phyloP scores from a whole-genome alignment of 2,329 filamentous ascomycete genomes.

The Sporothrix euskadiensis region DNA sequence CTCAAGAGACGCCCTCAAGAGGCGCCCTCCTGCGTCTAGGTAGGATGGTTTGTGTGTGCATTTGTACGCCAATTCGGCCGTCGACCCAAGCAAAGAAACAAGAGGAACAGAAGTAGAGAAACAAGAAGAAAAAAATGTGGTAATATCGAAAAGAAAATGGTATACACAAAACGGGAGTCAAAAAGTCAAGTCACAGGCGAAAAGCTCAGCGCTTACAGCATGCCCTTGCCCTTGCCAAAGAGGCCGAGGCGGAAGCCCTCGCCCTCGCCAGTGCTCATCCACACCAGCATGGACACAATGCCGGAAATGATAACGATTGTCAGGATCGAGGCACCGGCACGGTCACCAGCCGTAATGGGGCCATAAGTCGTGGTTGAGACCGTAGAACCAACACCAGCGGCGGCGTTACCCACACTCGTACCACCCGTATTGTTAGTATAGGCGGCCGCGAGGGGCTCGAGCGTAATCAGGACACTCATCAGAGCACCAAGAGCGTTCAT shows the following conservation, averaged over 20 bases:
- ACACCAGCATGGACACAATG: slow-evolving; percentile 41
- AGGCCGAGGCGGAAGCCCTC: slow-evolving; percentile 30
- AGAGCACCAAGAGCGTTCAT: slow-evolving; percentile 55
- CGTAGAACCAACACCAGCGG: slow-evolving; percentile 35
- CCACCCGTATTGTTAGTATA: slow-evolving; percentile 49
- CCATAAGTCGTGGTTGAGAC: slow-evolving; percentile 12
- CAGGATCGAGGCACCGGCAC: slow-evolving; percentile 46
- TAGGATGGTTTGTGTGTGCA: neutral
- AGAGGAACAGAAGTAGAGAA: neutral
- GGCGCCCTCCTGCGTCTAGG: neutral
- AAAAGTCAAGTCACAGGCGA: neutral
- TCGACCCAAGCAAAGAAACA: neutral
- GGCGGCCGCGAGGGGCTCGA: slow-evolving; percentile 35
- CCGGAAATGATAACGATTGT: slow-evolving; percentile 41
- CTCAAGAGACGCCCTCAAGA: neutral
- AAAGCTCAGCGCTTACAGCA: slow-evolving; percentile 10
- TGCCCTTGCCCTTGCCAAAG: slow-evolving; percentile 30
- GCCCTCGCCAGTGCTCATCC: slow-evolving; percentile 40
- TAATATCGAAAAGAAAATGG: neutral
- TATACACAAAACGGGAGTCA: neutral
- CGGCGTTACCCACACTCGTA: slow-evolving; percentile 40
- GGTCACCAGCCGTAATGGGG: slow-evolving; percentile 40
- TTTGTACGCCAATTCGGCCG: neutral
- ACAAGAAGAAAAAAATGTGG: neutral
- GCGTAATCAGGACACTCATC: slow-evolving; percentile 46